Base-by-base conservation (phyloP, 148 eudicot species). In the Heliosperma pusillum region DNA sequence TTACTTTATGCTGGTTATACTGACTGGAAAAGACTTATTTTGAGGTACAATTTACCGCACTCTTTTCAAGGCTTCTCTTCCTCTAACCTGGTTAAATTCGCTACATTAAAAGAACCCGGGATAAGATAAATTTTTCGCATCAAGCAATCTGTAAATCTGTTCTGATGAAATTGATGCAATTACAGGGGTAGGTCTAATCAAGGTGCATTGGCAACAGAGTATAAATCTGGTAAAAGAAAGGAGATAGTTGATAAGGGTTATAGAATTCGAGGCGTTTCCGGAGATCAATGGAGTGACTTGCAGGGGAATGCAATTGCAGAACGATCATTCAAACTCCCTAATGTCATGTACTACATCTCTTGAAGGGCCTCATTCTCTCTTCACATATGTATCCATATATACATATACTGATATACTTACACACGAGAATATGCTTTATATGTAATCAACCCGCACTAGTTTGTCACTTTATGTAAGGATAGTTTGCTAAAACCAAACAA, bases 281-380 rank as follows among this genome's bases (percentile, higher is more conserved):
- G 97, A 22, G 96, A 94, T 83, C 97, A 94, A 55, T 94, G 97
- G 97, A 94, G 96, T 65, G 98, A 94, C 66, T 83, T 90, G 84
- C 68, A 69, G 5, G 97, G 98, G 19, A 87, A 73, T 70, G 87
- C 97, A 63, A 78, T 74, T 4, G 93, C 90, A 0, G 60, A 22
- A 21, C 62, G 97, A 60, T 94, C 96, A 20, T 94, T 94, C 72
- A 94, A 94, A 58, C 85, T 87, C 25, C 96, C 97, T 50, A 94
- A 94, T 82, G 92, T 91, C 19, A 78, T 88, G 89, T 91, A 88
- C 62, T 84, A 83, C 74, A 88, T 90, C 59, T 36, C 89, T 29
- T 89, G 78, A 87, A 69, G 12, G 12, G 21, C 19, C 44, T 9
- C 5, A 47, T 21, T 47, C 19, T 50, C 21, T 16, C 22, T 1